Evolutionary conservation across 2,329 filamentous ascomycete genomes (phyloP).

Genomic region (Curvularia lunata): DNA sequence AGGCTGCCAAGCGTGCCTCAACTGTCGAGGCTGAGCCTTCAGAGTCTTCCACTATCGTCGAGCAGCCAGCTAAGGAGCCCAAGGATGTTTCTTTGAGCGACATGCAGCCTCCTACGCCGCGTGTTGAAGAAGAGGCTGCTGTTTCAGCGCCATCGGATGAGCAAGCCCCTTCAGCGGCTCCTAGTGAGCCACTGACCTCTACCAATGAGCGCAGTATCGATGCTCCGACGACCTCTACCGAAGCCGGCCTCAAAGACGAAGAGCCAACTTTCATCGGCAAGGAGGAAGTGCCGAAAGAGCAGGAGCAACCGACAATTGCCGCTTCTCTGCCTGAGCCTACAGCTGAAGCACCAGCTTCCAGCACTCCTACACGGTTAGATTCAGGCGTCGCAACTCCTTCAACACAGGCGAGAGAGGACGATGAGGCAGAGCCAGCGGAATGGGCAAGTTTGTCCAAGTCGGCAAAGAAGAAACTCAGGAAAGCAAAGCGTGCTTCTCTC

Average conservation of each 20-base stretch:
- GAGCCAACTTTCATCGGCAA: neutral
- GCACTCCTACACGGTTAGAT: slow-evolving; percentile 1
- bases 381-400: neutral
- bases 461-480: slow-evolving; percentile 40
- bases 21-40: slow-evolving; percentile 9
- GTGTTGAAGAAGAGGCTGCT: neutral
- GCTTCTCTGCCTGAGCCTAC: neutral
- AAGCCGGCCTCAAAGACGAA: neutral
- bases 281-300: neutral
- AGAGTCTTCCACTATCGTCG: neutral
- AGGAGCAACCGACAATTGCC: neutral
- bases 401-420: slow-evolving; percentile 4
- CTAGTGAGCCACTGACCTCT: neutral
- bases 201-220: neutral
- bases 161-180: neutral
- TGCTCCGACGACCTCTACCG: neutral
- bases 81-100: slow-evolving; percentile 1
- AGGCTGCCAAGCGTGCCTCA: slow-evolving; percentile 23
- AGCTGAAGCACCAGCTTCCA: neutral
- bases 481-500: slow-evolving; percentile 32
- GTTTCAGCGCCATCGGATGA: neutral
- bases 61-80: slow-evolving; percentile 1
- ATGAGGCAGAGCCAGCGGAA: slow-evolving; percentile 17
- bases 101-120: neutral
- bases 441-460: slow-evolving; percentile 32